Conservation (phyloP, 179 eudicot genomes). For the Vitellaria paradoxa region DNA sequence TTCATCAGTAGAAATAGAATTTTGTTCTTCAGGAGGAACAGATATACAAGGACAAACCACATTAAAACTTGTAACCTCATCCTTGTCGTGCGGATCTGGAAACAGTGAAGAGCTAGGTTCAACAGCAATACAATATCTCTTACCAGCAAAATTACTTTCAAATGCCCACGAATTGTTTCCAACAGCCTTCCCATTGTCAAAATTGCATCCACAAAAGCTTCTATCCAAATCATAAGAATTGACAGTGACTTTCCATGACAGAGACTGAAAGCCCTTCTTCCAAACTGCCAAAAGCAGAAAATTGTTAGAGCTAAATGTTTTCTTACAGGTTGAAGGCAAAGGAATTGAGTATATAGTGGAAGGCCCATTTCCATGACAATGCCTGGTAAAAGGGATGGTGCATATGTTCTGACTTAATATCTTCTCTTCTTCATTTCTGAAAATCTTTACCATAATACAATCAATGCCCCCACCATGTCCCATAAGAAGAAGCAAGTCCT, state of each 20-base stretch:
- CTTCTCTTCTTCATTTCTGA: slow-evolving; percentile 35
- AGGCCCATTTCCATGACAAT: slow-evolving; percentile 36
- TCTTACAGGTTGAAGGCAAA: slow-evolving; percentile 41
- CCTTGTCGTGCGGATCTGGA: slow-evolving; percentile 48
- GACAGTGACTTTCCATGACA: slow-evolving; percentile 72
- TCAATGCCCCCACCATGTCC: slow-evolving; percentile 77
- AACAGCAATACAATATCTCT: slow-evolving; percentile 46
- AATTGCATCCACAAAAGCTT: slow-evolving; percentile 23
- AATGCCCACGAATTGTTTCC: slow-evolving; percentile 33
- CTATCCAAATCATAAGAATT: slow-evolving; percentile 44
- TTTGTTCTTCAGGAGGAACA: slow-evolving; percentile 32
- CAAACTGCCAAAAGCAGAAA: slow-evolving; percentile 68
- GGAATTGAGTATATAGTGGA: slow-evolving; percentile 59
- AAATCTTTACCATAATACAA: slow-evolving; percentile 46
- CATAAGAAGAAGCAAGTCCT: slow-evolving; percentile 58
- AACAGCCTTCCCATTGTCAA: slow-evolving; percentile 22
- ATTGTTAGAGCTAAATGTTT: slow-evolving; percentile 31
- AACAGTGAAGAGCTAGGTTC: slow-evolving; percentile 53
- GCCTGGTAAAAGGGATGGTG: slow-evolving; percentile 57
- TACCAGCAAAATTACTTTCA: slow-evolving; percentile 56
- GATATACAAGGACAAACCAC: slow-evolving; percentile 42
- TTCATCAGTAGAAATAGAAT: slow-evolving; percentile 29
- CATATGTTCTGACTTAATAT: slow-evolving; percentile 59
- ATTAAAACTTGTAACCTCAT: slow-evolving; percentile 58
- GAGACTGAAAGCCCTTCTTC: slow-evolving; percentile 53